Conservation (phyloP, 176 grass and related monocot species). For the Rhynchospora tenuis region DNA sequence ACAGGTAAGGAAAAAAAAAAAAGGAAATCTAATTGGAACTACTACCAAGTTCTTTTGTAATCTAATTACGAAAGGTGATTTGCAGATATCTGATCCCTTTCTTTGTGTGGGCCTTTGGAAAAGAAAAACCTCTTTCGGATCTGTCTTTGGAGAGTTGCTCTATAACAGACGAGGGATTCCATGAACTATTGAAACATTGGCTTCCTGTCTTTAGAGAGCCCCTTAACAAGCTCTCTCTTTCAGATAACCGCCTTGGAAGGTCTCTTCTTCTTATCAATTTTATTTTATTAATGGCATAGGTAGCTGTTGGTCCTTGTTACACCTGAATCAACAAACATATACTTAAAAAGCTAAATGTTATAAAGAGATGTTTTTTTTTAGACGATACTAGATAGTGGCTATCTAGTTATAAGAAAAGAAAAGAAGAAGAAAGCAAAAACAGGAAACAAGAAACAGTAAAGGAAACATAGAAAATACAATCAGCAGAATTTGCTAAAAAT, state of each 20-base stretch:
- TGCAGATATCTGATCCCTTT: slow-evolving; percentile 72
- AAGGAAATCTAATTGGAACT: neutral
- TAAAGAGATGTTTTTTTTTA: neutral
- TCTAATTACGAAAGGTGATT: neutral
- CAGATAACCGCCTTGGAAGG: slow-evolving; percentile 82
- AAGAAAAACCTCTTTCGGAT: slow-evolving; percentile 49
- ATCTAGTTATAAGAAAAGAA: no score
- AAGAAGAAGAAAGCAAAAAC: no score
- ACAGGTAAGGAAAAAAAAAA: neutral
- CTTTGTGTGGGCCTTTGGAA: slow-evolving; percentile 44
- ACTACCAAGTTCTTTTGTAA: neutral
- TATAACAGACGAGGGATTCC: slow-evolving; percentile 44
- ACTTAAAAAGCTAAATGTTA: neutral
- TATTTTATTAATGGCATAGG: neutral
- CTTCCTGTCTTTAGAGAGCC: slow-evolving; percentile 42
- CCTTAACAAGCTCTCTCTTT: slow-evolving; percentile 61
- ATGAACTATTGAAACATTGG: slow-evolving; percentile 55
- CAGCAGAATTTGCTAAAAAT: no score
- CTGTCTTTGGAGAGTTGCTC: slow-evolving; percentile 64
- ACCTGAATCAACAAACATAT: neutral
- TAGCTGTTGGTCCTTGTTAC: neutral
- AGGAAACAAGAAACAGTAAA: no score
- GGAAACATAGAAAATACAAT: no score
- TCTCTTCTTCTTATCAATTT: slow-evolving; percentile 8
- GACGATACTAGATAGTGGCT: no score